Evolutionary conservation across 345 rosid species (phyloP), one percentile per base, ranked within the genome.

Genomic region (Populus deltoides): DNA sequence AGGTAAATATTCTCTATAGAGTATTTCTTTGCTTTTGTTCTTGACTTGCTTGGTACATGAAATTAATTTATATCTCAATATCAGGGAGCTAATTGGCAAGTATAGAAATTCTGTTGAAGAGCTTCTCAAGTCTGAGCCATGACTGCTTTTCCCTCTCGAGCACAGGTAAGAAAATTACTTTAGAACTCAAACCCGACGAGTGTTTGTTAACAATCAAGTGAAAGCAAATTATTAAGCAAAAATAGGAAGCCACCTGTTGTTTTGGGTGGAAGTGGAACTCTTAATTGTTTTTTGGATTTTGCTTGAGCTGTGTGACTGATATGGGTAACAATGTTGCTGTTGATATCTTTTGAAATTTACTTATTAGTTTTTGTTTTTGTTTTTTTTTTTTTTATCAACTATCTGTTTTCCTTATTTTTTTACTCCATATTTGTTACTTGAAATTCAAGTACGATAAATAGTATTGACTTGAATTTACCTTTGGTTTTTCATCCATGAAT

Each of bases 101-200:
- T 91, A 88, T 76, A 89, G 86, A 80, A 87, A 75, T 77, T 88
- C 95, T 15, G 86, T 94, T 51, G 94, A 91, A 87, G 90, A 86
- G 70, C 85, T 90, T 76, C 53, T 85, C 72, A 86, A 86, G 87
- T 85, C 83, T 6, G 86, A 90, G 72, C 91, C 85, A 10, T 89
- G 81, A 80, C 20, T 81, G 63, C 51, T 77, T 77, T 47, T 78
- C 68, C 17, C 66, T 39, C 25, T 27, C 1, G 66, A 16, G 12
- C 35, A 16, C 6, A 35, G 5, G 82, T 85, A 71, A 66, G 75
- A 80, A 68, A 45, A 68, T 69, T 15, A 35, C 4, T 2, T 17
- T 29, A 8, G 10, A 41, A 63, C 45, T 36, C 62, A 13, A 8
- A 27, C 16, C 20, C 0, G 13, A 43, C 47, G 2, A 43, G 27